Evolutionary conservation across 176 grass and related monocot genomes (phyloP), one percentile per base, ranked within the genome.

Genomic region (Paspalum vaginatum): DNA sequence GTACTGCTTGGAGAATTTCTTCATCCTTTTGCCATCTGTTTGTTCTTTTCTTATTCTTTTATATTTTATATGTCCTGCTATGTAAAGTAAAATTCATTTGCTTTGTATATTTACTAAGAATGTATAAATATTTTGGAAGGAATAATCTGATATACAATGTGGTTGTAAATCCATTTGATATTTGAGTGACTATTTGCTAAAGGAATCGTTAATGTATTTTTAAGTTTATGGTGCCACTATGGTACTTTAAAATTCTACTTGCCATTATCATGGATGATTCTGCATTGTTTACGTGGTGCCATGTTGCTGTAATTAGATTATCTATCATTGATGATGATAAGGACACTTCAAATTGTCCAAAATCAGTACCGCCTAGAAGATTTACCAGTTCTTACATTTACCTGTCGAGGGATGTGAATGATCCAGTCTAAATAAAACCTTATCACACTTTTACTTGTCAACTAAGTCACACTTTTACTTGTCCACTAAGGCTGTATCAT

Each of bases 101-200:
- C 1, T 43, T 72, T 54, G 17, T n/a, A 54, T 54, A 54, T 45
- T 47, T 60, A 46, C 56, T 37, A 62, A 37, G 8, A 77, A 62
- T 77, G 75, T 77, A 77, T 62, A 11, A 37, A 20, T 32, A 26
- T 1, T 20, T 21, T 70, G 41, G 65, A 81, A 70, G 22, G 65
- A 47, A 32, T 13, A 54, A 24, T 68, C 40, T 57, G 50, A 20
- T 68, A 70, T 58, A 59, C 15, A 46, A 26, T 67, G 15, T 80
- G 51, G 39, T 14, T 80, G 52, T 70, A 67, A 83, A 46, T 56
- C 8, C 18, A 45, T 51, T 67, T 67, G 7, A 75, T 21, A 41
- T 65, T 8, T 44, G 59, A 49, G 9, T 82, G 4, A 14, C n/a
- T 72, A 17, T 72, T 42, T 25, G 24, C 18, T 4, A 65, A 17